Conservation (phyloP, 2,329 filamentous ascomycete genomes). For the Xylariaceae sp. region DNA sequence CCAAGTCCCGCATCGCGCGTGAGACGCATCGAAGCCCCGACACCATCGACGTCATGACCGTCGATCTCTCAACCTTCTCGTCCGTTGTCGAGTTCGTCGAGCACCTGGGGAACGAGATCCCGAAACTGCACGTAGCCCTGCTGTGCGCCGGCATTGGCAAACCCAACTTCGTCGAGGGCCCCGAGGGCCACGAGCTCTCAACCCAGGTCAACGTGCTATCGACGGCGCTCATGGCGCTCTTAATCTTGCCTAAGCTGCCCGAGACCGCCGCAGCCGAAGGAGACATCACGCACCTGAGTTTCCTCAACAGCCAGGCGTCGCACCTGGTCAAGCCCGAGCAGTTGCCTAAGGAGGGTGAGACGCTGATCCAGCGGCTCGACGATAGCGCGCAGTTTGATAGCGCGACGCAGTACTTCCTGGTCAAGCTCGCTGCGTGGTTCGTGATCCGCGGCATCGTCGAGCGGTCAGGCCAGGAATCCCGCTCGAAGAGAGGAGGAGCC, state of each 20-base stretch:
- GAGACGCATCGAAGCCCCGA: neutral
- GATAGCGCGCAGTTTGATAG: neutral
- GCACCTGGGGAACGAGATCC: neutral
- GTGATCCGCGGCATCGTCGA: neutral
- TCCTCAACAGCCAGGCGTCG: neutral
- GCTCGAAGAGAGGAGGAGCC: neutral
- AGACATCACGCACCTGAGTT: neutral
- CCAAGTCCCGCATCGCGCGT: neutral
- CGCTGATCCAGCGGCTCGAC: neutral
- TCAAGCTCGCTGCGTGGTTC: neutral
- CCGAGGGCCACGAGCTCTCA: neutral
- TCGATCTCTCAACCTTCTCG: neutral
- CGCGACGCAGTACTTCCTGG: neutral
- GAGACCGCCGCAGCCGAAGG: neutral
- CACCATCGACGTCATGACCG: constrained; percentile 2
- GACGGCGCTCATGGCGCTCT: neutral
- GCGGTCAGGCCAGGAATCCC: neutral
- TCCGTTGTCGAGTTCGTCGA: neutral
- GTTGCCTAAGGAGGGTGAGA: neutral
- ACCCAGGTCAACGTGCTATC: neutral
- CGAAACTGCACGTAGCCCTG: neutral
- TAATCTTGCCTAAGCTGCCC: neutral
- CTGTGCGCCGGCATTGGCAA: neutral
- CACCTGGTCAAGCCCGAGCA: neutral
- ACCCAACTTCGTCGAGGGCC: neutral